Percentiles rank a stretch among this genome's conserved stretches.
Conservation (phyloP, 2,329 filamentous ascomycete genomes). For the Cryphonectria parasitica region DNA sequence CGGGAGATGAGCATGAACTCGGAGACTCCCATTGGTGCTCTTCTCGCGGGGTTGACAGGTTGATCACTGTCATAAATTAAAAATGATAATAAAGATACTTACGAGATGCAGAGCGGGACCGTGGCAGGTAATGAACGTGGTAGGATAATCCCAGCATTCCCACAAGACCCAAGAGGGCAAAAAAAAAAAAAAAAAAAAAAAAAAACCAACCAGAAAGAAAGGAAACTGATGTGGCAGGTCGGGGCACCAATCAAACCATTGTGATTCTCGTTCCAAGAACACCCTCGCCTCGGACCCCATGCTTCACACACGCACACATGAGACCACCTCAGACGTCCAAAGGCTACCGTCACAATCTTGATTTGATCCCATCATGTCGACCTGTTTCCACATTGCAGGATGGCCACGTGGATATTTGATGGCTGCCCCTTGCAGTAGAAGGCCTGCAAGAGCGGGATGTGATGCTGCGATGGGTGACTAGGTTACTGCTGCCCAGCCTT, state of each 20-base stretch:
- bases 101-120: background rate
- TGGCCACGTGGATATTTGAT: background rate
- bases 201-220: background rate
- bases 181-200: background rate
- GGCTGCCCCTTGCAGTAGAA: background rate
- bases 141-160: background rate
- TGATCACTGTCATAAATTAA: background rate
- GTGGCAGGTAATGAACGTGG: too few relatives aligned
- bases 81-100: background rate
- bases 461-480: background rate
- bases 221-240: background rate
- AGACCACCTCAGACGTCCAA: background rate
- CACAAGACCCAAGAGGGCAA: background rate
- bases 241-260: background rate
- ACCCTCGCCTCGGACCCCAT: background rate
- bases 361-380: background rate
- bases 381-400: background rate
- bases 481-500: background rate
- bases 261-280: background rate
- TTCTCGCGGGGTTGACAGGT: background rate
- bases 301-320: background rate
- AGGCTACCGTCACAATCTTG: conserved; percentile 1
- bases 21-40: background rate
- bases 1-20: too few relatives aligned
- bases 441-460: background rate